Conservation (phyloP, 2,329 filamentous ascomycete genomes). For the Fusarium miscanthi region DNA sequence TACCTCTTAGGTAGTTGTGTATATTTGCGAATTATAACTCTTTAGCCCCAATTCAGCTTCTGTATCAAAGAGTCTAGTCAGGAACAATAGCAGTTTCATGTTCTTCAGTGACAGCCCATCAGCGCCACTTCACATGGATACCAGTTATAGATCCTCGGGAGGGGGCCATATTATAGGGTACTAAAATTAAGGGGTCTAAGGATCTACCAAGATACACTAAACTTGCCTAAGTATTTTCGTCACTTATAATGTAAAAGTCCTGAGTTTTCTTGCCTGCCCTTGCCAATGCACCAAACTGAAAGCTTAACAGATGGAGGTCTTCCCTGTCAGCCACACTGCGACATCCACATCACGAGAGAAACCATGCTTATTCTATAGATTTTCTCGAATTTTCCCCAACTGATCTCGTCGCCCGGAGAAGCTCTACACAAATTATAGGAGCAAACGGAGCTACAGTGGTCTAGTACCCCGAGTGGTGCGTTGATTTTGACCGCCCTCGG, state of each 20-base stretch:
- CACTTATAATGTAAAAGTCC: not conserved
- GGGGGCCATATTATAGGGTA: not conserved
- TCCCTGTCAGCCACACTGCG: not conserved
- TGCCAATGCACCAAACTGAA: not conserved
- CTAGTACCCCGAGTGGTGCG: constrained; percentile 34
- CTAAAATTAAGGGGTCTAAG: not conserved
- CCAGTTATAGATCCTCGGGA: not conserved
- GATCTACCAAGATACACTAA: not conserved
- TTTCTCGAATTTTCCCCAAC: not conserved
- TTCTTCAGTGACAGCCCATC: not conserved
- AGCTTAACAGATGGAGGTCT: not conserved
- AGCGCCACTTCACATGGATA: not conserved
- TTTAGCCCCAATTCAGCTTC: not conserved
- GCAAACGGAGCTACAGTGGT: constrained; percentile 23
- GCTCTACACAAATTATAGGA: not conserved
- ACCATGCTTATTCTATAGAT: not conserved
- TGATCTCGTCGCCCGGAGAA: not conserved
- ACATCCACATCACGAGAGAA: not conserved
- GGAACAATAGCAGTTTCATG: not conserved
- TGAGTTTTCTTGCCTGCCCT: not conserved
- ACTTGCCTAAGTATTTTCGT: not conserved
- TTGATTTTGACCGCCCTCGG: constrained; percentile 35
- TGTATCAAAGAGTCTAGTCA: not conserved
- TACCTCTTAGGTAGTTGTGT: too few relatives aligned
- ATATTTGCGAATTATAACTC: not conserved